A percentile compares a stretch with the other conserved stretches of the same genome.
phyloP scores from a whole-genome alignment of 192 early-diverging fungal genomes.

The Rhizoclosmatium sp. region DNA sequence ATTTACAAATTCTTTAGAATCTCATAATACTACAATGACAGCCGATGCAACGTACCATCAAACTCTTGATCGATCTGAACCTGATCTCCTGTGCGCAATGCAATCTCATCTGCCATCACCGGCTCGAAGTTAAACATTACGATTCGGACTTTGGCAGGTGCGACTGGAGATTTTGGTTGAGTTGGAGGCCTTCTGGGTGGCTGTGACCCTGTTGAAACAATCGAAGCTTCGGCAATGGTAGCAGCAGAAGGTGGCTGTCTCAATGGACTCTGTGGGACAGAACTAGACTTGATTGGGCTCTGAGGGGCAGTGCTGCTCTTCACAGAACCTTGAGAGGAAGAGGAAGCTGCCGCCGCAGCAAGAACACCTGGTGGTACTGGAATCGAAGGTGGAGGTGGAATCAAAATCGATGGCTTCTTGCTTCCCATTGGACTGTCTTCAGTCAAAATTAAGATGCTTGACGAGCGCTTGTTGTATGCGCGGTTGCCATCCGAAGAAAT shows the following conservation, averaged over 20 bases:
- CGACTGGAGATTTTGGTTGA: background rate
- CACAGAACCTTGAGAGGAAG: background rate
- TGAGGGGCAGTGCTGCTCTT: background rate
- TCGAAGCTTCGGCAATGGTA: background rate
- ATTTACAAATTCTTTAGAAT: background rate
- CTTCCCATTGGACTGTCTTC: background rate
- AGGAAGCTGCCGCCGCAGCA: background rate
- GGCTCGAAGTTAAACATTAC: conserved; percentile 32
- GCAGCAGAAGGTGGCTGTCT: background rate
- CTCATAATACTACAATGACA: background rate
- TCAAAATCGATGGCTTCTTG: background rate
- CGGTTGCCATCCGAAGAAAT: background rate
- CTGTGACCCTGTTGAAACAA: background rate
- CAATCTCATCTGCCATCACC: conserved; percentile 35
- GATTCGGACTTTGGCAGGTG: background rate
- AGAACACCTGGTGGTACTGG: background rate
- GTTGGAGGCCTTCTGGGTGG: background rate
- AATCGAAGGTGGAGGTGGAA: background rate
- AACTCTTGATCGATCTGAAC: conserved; percentile 21
- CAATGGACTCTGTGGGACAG: background rate
- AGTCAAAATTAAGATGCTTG: background rate
- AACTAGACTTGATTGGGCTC: background rate
- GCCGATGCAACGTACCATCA: background rate
- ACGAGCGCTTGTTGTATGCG: background rate
- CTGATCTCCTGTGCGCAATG: conserved; percentile 27